Evolutionary conservation across 2,329 filamentous ascomycete genomes (phyloP), one percentile per base, ranked within the genome.

Genomic region (Hirsutella thompsonii): DNA sequence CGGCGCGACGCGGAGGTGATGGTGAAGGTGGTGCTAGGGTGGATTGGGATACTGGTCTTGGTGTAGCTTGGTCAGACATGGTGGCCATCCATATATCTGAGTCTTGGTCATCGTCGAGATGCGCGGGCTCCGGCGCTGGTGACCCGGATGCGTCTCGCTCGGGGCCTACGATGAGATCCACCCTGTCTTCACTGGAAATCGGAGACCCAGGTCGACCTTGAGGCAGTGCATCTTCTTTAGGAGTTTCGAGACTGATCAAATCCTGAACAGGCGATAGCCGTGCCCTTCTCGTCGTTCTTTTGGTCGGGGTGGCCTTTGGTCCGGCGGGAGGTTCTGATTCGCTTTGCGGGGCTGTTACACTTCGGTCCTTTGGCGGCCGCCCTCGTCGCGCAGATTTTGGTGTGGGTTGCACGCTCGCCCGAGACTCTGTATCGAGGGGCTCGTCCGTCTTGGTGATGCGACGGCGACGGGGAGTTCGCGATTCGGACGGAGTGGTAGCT

Each of bases 41-140:
- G 11, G 35, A 39, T 18, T 43, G 51, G 28, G 43, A 47, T 32
- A 46, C 29, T 16, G 56, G 51, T 20, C 49, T 54, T 8, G 64
- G 64, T 0, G 62, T 64, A 13, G 53, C 50, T 26, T 64, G 54
- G 33, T 67, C 55, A 1, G 61, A 61, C 30, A 66, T 36, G 6
- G 61, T 62, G 21, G 59, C 58, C 50, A 70, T 62, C 67, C 67
- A 70, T 18, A 69, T 62, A 47, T 70, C 67, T 0, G 64, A 64
- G 29, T 64, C 55, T 20, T 53, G 41, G 20, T 53, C 55, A 21
- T 40, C 45, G 3, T 46, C 45, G 13, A 41, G 39, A 10, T 40
- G 40, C 2, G 39, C 39, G 8, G 37, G 40, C 3, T 40, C 38
- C 16, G 33, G 42, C 13, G 37, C 8, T 20, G 43, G 29, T 8